Base-by-base conservation (phyloP, 805 yeast species). In the Metschnikowia continentalis region DNA sequence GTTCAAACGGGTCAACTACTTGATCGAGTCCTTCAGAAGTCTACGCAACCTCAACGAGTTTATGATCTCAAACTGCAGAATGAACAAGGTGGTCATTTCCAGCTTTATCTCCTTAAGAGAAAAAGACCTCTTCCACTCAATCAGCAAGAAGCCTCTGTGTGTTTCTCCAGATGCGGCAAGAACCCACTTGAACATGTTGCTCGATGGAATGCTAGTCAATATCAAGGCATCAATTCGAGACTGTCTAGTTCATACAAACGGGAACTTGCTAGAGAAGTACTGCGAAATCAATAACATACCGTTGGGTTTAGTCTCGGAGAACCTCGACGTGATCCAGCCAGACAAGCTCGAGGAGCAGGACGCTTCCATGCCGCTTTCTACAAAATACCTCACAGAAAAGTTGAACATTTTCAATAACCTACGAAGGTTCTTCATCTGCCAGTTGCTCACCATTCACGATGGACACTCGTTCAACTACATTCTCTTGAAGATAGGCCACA, bases 251-350 rank as follows among this genome's bases (percentile, higher is more conserved):
- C 51, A 56, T 23, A 50, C 70, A 32, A 71, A 74, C 52, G 77
- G 78, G 0, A 67, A 64, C 1, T 54, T 66, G 8, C 59, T 74
- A 26, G 76, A 74, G 50, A 68, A 70, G 53, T 74, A 72, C 50
- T 71, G 76, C 49, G 57, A 58, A 20, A 65, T 73, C n/a, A 72
- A 74, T 51, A 64, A 67, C 38, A 62, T 74, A 13, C 63, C 66
- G 40, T 38, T 71, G 14, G 57, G 61, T 7, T 22, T 54, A 2
- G 41, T 64, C 10, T 50, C 49, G 37, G 53, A 51, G 14, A 42
- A 43, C 13, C 47, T 47, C 44, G 56, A 46, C 17, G 40, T 42
- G 44, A 42, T 13, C 43, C 53, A 41, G 7, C 44, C 50, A 1
- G 50, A 51, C 5, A 13, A 32, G 13, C 23, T 19, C 17, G 45